phyloP scores from a whole-genome alignment of 495 filamentous ascomycete genomes.

The Cairneyella variabilis region DNA sequence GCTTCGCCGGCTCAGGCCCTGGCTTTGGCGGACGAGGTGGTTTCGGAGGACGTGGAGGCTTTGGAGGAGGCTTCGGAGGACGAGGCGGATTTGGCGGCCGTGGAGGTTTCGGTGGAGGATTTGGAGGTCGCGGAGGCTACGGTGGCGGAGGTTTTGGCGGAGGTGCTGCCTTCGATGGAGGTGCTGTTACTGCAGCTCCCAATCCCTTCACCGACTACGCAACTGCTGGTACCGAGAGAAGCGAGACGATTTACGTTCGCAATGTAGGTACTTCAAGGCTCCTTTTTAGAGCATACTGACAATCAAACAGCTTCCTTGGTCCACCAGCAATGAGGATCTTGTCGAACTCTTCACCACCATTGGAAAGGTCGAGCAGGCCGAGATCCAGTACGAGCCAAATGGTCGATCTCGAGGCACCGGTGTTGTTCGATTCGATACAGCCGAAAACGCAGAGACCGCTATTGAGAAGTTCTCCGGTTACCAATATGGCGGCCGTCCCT shows the following conservation, averaged over 20 bases:
- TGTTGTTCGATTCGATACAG: conserved; percentile 85
- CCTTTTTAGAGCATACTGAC: conserved; percentile 1
- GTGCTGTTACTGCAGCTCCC: conserved; percentile 57
- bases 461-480: conserved; percentile 98
- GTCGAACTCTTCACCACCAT: conserved; percentile 97
- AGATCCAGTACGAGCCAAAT: conserved; percentile 97
- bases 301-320: conserved; percentile 80
- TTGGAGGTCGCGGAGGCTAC: conserved; percentile 43
- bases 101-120: conserved; percentile 53
- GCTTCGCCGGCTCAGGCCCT: conserved; percentile 69
- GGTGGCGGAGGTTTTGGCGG: conserved; percentile 41
- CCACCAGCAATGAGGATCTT: conserved; percentile 95
- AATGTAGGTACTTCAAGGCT: conserved; percentile 64
- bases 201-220: conserved; percentile 96
- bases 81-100: conserved; percentile 41
- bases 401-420: conserved; percentile 93
- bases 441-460: conserved; percentile 83
- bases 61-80: conserved; percentile 40
- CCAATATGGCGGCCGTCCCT: conserved; percentile 91
- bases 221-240: conserved; percentile 79
- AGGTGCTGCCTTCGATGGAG: conserved; percentile 40
- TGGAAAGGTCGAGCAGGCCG: conserved; percentile 93
- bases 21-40: conserved; percentile 45
- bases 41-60: conserved; percentile 47
- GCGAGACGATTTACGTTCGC: conserved; percentile 86